Evolutionary conservation across 129 eudicot genomes (phyloP).

Genomic region (Centrapalus pauciflorus): DNA sequence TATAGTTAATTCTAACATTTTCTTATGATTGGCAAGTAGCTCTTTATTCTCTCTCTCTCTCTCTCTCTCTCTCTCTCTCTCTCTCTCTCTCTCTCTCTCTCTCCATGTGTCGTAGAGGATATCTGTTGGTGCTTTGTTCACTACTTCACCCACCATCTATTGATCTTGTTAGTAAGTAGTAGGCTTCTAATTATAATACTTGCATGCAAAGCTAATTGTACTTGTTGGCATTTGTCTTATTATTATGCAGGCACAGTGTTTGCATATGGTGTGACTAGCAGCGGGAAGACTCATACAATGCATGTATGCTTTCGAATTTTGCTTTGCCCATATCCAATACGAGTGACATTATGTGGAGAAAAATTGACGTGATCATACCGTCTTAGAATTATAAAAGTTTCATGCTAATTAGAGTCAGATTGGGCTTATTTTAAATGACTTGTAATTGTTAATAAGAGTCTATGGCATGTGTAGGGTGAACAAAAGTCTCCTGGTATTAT

Average conservation of each 20-base stretch:
- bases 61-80: background rate
- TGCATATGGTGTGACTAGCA: slow-evolving; percentile 97
- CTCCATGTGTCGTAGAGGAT: background rate
- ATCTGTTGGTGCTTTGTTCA: background rate
- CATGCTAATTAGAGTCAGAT: background rate
- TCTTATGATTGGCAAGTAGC: background rate
- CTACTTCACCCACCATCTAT: background rate
- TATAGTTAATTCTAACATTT: background rate
- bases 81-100: background rate
- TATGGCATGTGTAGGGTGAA: slow-evolving; percentile 55
- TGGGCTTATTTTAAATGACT: background rate
- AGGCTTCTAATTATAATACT: background rate
- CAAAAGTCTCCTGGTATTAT: slow-evolving; percentile 93
- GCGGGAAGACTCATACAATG: slow-evolving; percentile 99
- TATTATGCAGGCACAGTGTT: slow-evolving; percentile 72
- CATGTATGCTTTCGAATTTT: slow-evolving; percentile 51
- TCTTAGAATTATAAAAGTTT: background rate
- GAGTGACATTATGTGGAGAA: background rate
- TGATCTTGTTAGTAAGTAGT: background rate
- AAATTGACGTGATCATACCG: background rate
- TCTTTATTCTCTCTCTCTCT: background rate
- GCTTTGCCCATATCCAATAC: background rate
- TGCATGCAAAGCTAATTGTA: background rate
- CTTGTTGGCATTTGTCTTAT: slow-evolving; percentile 14
- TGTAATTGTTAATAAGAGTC: slow-evolving; percentile 15